A percentile compares a stretch with the other conserved stretches of the same genome.
These are phyloP conservation scores for Camelina neglecta DNA, from an alignment of 345 rosid species.

Conservation along the genomic window DNA sequence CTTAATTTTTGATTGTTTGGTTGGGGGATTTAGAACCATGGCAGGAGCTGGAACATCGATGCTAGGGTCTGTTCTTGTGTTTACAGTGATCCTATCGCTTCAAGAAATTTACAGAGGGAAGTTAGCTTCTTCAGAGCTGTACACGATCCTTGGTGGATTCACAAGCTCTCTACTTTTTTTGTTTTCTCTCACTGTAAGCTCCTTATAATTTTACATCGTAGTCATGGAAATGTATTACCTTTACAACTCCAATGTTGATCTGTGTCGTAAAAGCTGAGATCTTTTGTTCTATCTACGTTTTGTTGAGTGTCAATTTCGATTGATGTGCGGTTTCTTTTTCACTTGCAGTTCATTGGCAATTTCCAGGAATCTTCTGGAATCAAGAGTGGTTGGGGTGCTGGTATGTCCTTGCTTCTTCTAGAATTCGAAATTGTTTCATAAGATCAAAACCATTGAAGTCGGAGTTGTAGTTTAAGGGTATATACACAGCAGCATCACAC, in stretches of 20 bases:
- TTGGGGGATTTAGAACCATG: constrained; percentile 51
- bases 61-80: constrained; percentile 65
- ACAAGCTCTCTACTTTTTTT: constrained; percentile 82
- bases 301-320: background rate
- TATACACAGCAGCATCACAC: background rate
- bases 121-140: constrained; percentile 77
- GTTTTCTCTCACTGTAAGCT: constrained; percentile 68
- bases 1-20: constrained; percentile 9
- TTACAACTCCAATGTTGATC: background rate
- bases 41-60: constrained; percentile 82
- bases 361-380: constrained; percentile 79
- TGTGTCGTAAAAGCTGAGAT: background rate
- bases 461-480: background rate
- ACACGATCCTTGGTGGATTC: constrained; percentile 89
- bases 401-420: constrained; percentile 43
- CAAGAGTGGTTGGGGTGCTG: constrained; percentile 93
- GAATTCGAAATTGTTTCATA: constrained; percentile 1
- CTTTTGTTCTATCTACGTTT: background rate
- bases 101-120: constrained; percentile 75
- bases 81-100: constrained; percentile 71
- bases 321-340: constrained; percentile 9
- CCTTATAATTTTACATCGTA: background rate
- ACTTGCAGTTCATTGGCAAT: constrained; percentile 82
- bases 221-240: background rate
- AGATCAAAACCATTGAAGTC: background rate